Evolutionary conservation across 805 yeast species (phyloP).

Genomic region (Torulaspora franciscae): DNA sequence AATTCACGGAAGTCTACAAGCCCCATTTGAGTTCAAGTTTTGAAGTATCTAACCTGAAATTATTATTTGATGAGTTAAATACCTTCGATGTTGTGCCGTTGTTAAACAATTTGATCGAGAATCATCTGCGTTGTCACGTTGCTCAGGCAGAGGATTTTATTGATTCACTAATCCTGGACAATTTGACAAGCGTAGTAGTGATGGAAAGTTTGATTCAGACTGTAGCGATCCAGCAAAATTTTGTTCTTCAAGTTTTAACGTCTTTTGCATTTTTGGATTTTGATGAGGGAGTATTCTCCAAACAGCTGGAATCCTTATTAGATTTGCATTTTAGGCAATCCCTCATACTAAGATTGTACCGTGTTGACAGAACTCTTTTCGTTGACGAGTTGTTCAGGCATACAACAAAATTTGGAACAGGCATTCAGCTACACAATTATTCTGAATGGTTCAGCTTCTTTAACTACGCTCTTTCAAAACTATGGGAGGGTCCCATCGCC

Average conservation of each 20-base stretch:
- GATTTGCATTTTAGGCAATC: conserved; percentile 27
- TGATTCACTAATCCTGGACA: conserved; percentile 24
- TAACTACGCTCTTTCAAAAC: conserved; percentile 12
- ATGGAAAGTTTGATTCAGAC: conserved; percentile 31
- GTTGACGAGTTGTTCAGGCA: conserved; percentile 18
- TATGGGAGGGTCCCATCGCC: conserved; percentile 14
- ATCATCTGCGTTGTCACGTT: conserved; percentile 16
- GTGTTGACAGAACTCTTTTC: conserved; percentile 23
- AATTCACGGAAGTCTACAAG: conserved; percentile 39
- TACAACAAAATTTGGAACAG: conserved; percentile 25
- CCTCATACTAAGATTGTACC: conserved; percentile 25
- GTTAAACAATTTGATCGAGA: conserved; percentile 38
- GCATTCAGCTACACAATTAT: conserved; percentile 26
- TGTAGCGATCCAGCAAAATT: conserved; percentile 29
- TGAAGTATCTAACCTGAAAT: conserved; percentile 37
- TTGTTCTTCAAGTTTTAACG: conserved; percentile 35
- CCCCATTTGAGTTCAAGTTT: conserved; percentile 40
- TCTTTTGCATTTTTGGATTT: conserved; percentile 38
- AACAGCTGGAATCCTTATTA: conserved; percentile 22
- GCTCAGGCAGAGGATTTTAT: conserved; percentile 15
- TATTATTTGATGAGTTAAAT: conserved; percentile 40
- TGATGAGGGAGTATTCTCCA: conserved; percentile 28
- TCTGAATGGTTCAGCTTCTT: conserved; percentile 22
- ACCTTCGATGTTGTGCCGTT: conserved; percentile 37
- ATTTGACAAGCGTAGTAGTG: conserved; percentile 22